Evolutionary conservation across 345 rosid genomes (phyloP).

Genomic region (Arabidopsis thaliana): DNA sequence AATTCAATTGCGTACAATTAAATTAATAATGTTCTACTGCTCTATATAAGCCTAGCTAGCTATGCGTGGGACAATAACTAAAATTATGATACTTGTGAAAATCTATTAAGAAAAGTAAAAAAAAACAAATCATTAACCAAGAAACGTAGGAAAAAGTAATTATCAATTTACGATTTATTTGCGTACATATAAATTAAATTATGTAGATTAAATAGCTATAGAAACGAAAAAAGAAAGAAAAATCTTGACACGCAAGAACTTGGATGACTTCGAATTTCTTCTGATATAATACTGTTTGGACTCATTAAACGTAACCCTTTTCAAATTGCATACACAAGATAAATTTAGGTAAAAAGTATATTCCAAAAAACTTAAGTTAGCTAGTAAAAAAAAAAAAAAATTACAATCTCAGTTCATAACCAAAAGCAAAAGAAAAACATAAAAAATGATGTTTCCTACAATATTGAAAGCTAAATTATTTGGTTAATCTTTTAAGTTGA

Average conservation of each 20-base stretch:
- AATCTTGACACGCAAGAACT: neutral
- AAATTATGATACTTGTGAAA: too few species aligned
- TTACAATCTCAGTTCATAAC: neutral
- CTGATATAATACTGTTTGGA: neutral
- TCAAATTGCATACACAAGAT: neutral
- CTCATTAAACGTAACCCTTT: neutral
- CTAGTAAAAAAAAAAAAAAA: neutral
- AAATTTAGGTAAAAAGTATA: neutral
- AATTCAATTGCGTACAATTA: too few species aligned
- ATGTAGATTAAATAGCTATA: too few species aligned
- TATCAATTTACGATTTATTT: too few species aligned
- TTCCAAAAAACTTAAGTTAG: neutral
- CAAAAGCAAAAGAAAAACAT: neutral
- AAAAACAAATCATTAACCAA: too few species aligned
- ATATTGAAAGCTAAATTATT: neutral
- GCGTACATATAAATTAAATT: too few species aligned
- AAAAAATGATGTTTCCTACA: neutral
- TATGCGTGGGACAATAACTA: too few species aligned
- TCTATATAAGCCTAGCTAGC: too few species aligned
- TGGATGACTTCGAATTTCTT: neutral
- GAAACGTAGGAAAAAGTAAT: too few species aligned
- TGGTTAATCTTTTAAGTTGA: neutral
- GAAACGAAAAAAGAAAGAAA: too few species aligned
- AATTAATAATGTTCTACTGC: too few species aligned
- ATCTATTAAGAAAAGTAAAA: too few species aligned